Evolutionary conservation across 768 basidiomycete species (phyloP).

Genomic region (Vishniacozyma victoriae): DNA sequence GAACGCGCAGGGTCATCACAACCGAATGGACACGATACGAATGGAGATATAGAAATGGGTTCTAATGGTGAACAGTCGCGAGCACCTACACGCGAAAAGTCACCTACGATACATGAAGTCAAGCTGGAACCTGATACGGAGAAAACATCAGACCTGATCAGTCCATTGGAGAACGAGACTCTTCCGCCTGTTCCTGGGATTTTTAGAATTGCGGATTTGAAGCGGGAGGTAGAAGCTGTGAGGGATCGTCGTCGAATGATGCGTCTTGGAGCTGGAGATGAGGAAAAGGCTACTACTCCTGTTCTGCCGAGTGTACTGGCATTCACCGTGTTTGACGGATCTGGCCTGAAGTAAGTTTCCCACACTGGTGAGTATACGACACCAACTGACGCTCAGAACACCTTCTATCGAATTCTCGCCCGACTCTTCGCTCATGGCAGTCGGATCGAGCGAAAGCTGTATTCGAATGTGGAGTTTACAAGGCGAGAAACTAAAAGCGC

Average conservation of each 20-base stretch:
- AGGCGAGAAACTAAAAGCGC: constrained; percentile 66
- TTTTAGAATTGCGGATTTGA: constrained; percentile 80
- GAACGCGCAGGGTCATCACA: constrained; percentile 6
- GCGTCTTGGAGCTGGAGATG: constrained; percentile 51
- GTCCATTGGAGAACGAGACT: constrained; percentile 31
- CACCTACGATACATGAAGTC: constrained; percentile 10
- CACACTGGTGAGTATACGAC: no score
- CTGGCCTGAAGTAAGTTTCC: no score
- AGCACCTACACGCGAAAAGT: constrained; percentile 2
- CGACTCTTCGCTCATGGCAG: constrained; percentile 86
- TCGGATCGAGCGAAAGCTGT: constrained; percentile 92
- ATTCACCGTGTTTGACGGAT: constrained; percentile 79
- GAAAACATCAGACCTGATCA: constrained; percentile 12
- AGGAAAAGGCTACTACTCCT: constrained; percentile 9
- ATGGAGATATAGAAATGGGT: constrained; percentile 48
- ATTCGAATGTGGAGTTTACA: constrained; percentile 92
- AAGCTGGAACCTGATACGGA: constrained; percentile 26
- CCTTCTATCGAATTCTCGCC: constrained; percentile 83
- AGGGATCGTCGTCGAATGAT: constrained; percentile 89
- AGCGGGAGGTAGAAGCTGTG: constrained; percentile 81
- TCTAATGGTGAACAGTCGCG: not conserved
- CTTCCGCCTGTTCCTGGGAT: constrained; percentile 65
- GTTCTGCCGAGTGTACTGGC: constrained; percentile 76
- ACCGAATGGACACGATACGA: constrained; percentile 51
- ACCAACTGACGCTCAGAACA: constrained; percentile 62